Evolutionary conservation across 1,284 basidiomycete species (phyloP).

Genomic region (Termitomyces sp.): DNA sequence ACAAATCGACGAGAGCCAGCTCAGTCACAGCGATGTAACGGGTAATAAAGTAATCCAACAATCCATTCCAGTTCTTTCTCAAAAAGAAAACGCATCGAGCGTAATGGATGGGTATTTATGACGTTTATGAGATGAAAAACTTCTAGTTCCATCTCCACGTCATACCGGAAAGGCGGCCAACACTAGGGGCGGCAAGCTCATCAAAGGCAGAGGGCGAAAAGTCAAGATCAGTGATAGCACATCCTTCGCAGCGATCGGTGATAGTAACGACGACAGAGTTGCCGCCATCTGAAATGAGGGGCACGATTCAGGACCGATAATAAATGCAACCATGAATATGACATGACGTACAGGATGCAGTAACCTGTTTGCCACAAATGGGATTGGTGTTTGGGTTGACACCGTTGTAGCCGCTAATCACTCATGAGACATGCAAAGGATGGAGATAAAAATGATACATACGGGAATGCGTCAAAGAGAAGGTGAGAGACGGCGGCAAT

Average conservation of each 20-base stretch:
- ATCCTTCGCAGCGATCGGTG: constrained; percentile 60
- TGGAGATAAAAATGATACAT: constrained; percentile 24
- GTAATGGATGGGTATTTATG: constrained; percentile 19
- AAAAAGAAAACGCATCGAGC: constrained; percentile 23
- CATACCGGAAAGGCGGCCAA: constrained; percentile 49
- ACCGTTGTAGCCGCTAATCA: constrained; percentile 39
- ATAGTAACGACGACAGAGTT: constrained; percentile 45
- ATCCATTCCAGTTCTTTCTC: constrained; percentile 13
- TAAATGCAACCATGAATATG: background rate
- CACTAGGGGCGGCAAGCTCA: constrained; percentile 25
- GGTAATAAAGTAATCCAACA: constrained; percentile 1
- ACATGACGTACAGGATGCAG: constrained; percentile 38
- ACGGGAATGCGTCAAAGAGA: constrained; percentile 63
- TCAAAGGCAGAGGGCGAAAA: constrained; percentile 54
- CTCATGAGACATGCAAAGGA: constrained; percentile 2
- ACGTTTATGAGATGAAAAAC: constrained; percentile 11
- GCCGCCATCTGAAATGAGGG: constrained; percentile 40
- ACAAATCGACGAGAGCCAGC: constrained; percentile 18
- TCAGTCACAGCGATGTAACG: constrained; percentile 12
- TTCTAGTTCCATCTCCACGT: constrained; percentile 41
- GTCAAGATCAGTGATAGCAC: constrained; percentile 47
- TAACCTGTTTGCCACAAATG: constrained; percentile 46
- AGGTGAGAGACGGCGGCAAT: constrained; percentile 58
- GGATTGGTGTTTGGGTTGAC: constrained; percentile 63
- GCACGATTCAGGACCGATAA: background rate